Base-by-base conservation (phyloP, 805 yeast species). In the Kodamaea neixiangensis region DNA sequence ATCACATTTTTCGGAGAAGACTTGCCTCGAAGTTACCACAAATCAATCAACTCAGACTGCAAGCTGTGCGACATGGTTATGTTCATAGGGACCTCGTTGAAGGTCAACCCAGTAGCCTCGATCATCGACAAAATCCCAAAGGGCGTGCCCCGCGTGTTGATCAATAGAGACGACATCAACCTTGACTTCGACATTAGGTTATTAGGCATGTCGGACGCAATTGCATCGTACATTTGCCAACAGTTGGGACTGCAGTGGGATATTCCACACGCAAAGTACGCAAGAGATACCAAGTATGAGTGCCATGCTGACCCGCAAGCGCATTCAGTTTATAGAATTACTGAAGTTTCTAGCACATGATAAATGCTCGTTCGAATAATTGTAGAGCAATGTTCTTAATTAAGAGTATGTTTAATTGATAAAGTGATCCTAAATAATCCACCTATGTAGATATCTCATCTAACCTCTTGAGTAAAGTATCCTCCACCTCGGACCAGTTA, bases 1-100 rank as follows among this genome's bases (percentile, higher is more conserved):
- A 91, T 94, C 54, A 96, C 93, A 42, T 80, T 86, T 22, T 89
- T 91, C 44, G 96, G 96, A 0, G 81, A 82, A 47, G 80, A 87
- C 3, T 79, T 90, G 4, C 86, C 86, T 14, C 57, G 48, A 13
- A 52, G 61, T 19, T 75, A 66, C 54, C 75, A 74, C 54, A 63
- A 62, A 45, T 54, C 54, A 35, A 64, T 73, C 34, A 52, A 52
- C 13, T 54, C 75, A 2, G 97, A 91, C 65, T 66, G 88, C 52
- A 67, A 76, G 9, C 78, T 77, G 35, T 91, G 96, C 14, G 97
- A 91, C 63, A 85, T 93, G 59, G 68, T 90, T 43, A 68, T 91
- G 5, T 85, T 91, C 47, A 88, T 87, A 6, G 97, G 97, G 2
- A 91, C 97, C 0, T 85, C 96, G 2, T 72, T 91, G 51, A 85